Evolutionary conservation across 176 grass and related monocot genomes (phyloP), one percentile per base, ranked within the genome.

Genomic region (maize (Zea mays)): DNA sequence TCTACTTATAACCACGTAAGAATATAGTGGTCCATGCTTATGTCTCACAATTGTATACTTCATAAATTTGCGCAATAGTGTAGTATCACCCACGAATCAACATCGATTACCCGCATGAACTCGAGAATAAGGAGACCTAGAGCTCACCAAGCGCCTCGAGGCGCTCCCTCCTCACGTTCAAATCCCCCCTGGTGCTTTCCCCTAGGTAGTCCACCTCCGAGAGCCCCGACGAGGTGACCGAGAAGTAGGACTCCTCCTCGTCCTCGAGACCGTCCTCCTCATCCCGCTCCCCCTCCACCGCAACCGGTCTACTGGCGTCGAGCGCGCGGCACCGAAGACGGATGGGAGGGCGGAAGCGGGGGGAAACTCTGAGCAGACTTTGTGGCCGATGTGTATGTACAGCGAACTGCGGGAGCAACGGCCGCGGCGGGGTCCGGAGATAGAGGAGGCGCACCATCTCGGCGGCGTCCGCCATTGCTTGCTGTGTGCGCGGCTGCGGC

Each of bases 181-280:
- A 77, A 81, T 97, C 91, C 46, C 94, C 94, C 83, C 91, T 97
- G 76, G 94, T 97, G 76, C 91, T 97, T 87, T 97, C 82, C 61
- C 94, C 94, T 1, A 97, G 75, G 83, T 97, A 97, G 73, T 97
- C 94, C 69, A 97, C 91, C 68, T 90, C 79, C 48, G 94, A 97
- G 52, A 82, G 82, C 79, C 86, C 85, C 7, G 90, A 93, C 19
- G 94, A 90, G 39, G 94, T 97, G 62, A 97, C 79, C 4, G 94
- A 93, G 85, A 97, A 97, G 82, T 90, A 89, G 10, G 83, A 83
- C 65, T 86, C 88, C 75, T 85, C 84, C 69, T 82, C 85, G 11
- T 86, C 80, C 82, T 81, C 79, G 17, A 78, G 8, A 38, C 38
- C 78, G 39, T 75, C 82, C 12, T 81, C 81, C 62, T 82, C 88